These are phyloP conservation scores for Diaporthe citriasiana DNA, from an alignment of 2,329 filamentous ascomycete genomes.

Conservation along the genomic window DNA sequence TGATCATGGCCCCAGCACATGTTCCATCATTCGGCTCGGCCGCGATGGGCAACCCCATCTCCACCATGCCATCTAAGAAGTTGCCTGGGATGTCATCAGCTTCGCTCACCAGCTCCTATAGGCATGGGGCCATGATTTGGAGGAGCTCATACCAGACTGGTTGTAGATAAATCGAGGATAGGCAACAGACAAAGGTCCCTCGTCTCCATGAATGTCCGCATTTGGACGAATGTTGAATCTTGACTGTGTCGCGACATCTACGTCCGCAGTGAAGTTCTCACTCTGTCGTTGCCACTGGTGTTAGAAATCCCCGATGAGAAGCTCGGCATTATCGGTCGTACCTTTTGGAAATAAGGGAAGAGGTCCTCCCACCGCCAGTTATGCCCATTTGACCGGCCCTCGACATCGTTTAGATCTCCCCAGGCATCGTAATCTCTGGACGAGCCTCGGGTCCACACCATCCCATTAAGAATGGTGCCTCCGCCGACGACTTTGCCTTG, in stretches of 20 bases:
- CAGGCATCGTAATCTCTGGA: conserved; percentile 58
- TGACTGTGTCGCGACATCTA: conserved; percentile 45
- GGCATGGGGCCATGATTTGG: not conserved
- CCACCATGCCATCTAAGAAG: conserved; percentile 54
- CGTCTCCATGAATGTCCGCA: conserved; percentile 50
- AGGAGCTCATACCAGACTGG: conserved; percentile 52
- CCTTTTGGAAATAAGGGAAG: conserved; percentile 65
- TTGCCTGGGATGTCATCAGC: conserved; percentile 49
- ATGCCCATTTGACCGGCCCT: conserved; percentile 33
- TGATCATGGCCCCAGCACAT: conserved; percentile 53
- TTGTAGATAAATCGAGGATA: conserved; percentile 57
- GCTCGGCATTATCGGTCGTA: conserved; percentile 36
- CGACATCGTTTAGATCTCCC: conserved; percentile 57
- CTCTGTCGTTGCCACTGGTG: conserved; percentile 46
- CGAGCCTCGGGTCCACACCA: conserved; percentile 58
- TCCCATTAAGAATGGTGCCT: conserved; percentile 57
- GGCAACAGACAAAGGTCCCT: conserved; percentile 55
- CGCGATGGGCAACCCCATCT: conserved; percentile 54
- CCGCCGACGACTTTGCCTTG: conserved; percentile 57
- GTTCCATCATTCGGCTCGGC: conserved; percentile 55
- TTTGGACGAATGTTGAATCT: conserved; percentile 49
- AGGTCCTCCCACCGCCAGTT: conserved; percentile 60
- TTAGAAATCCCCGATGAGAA: not conserved
- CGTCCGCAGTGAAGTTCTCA: conserved; percentile 53
- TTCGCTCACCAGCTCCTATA: not conserved